Conservation (phyloP, 2,329 filamentous ascomycete genomes). For the Clathrospora elynae region DNA sequence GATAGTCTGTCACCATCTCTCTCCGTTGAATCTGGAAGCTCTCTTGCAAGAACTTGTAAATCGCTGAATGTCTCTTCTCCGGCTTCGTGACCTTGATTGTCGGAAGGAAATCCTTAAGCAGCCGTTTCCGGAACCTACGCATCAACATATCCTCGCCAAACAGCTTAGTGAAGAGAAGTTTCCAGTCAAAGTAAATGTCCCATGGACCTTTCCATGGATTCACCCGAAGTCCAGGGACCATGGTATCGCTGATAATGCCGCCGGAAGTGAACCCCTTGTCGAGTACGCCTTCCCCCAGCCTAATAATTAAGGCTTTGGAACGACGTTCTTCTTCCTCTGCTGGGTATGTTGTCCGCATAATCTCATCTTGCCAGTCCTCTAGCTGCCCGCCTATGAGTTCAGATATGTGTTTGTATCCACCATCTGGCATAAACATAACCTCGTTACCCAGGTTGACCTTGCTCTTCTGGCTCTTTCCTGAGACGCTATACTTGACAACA, state of each 20-base stretch:
- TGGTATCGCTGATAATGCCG: conserved; percentile 7
- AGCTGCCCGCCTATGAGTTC: too few species aligned
- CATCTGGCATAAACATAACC: too few species aligned
- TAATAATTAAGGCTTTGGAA: background rate
- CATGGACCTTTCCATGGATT: background rate
- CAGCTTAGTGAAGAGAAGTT: conserved; percentile 3
- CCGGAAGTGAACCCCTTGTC: conserved; percentile 5
- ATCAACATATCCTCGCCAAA: conserved; percentile 13
- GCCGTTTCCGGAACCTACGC: background rate
- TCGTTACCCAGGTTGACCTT: background rate
- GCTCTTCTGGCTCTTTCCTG: too few species aligned
- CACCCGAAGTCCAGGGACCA: background rate
- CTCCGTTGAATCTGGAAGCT: background rate
- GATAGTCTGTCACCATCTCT: background rate
- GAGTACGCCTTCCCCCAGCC: background rate
- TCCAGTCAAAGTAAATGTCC: conserved; percentile 10
- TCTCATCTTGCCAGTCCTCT: too few species aligned
- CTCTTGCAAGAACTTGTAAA: background rate
- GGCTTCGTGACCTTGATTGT: background rate
- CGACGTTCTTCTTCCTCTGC: background rate
- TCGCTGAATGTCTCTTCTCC: background rate
- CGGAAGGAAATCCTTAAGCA: background rate
- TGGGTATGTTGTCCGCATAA: too few species aligned
- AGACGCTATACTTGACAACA: background rate
- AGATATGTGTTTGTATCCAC: too few species aligned